These are phyloP conservation scores for Piper longum DNA, from an alignment of 164 flowering plant species.

Conservation along the genomic window DNA sequence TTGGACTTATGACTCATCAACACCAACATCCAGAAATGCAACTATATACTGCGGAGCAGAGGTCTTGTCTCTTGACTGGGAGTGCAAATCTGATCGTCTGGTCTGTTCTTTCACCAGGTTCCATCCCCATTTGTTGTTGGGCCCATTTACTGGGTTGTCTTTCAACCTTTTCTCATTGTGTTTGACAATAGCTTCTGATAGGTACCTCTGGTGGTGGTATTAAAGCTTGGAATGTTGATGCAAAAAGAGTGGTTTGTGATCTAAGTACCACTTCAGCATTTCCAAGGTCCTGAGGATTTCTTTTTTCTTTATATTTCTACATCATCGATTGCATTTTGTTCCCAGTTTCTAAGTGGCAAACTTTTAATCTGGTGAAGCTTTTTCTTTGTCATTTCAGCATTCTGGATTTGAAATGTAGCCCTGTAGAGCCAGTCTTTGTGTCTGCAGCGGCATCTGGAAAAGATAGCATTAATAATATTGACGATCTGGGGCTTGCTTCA, in stretches of 20 bases:
- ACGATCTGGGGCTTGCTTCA: slow-evolving; percentile 66
- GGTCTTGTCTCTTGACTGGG: slow-evolving; percentile 95
- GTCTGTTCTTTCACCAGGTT: slow-evolving; percentile 22
- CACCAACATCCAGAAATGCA: slow-evolving; percentile 80
- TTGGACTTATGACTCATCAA: slow-evolving; percentile 87
- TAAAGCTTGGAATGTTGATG: slow-evolving; percentile 99
- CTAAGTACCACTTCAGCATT: slow-evolving; percentile 56
- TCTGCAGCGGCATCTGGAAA: slow-evolving; percentile 89
- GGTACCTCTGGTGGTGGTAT: slow-evolving; percentile 91
- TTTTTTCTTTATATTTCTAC: background rate
- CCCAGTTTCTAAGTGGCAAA: background rate
- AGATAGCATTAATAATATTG: slow-evolving; percentile 32
- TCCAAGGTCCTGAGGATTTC: slow-evolving; percentile 41
- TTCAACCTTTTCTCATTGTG: slow-evolving; percentile 17
- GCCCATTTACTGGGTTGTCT: slow-evolving; percentile 2
- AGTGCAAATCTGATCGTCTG: slow-evolving; percentile 89
- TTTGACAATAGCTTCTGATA: slow-evolving; percentile 71
- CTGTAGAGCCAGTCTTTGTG: slow-evolving; percentile 92
- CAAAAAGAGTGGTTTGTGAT: slow-evolving; percentile 96
- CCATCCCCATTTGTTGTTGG: background rate
- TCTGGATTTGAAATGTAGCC: slow-evolving; percentile 85
- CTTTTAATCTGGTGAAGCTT: background rate
- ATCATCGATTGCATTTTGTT: background rate
- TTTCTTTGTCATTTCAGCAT: slow-evolving; percentile 43
- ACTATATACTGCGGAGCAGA: slow-evolving; percentile 93